Evolutionary conservation across 202 grass and related monocot genomes (phyloP).

Genomic region (Zoysia matrella): DNA sequence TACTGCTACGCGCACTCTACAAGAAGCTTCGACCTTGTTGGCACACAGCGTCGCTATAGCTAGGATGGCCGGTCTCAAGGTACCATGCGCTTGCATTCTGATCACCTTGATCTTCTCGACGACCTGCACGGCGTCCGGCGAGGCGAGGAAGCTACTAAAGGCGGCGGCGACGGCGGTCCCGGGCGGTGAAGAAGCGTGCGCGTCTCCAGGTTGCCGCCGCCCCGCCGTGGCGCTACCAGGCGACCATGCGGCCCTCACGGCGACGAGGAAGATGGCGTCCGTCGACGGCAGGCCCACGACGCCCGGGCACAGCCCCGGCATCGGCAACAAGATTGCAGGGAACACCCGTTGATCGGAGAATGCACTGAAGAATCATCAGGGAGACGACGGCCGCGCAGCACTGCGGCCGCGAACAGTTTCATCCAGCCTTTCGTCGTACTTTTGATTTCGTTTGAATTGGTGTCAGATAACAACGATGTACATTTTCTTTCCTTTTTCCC

Average conservation of each 20-base stretch:
- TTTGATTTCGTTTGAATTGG: background rate
- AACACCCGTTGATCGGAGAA: constrained; percentile 34
- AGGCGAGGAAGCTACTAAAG: constrained; percentile 45
- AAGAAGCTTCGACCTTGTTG: background rate
- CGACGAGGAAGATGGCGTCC: constrained; percentile 24
- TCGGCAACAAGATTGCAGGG: constrained; percentile 57
- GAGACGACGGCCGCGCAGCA: too few species aligned
- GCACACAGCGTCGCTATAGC: background rate
- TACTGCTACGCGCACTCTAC: too few species aligned
- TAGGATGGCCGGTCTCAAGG: constrained; percentile 54
- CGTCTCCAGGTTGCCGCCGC: background rate
- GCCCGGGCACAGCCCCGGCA: constrained; percentile 68
- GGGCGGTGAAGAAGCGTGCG: background rate
- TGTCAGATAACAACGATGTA: background rate
- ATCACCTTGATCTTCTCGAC: constrained; percentile 41
- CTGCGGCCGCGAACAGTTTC: background rate
- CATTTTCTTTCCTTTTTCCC: background rate
- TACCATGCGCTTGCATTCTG: constrained; percentile 39
- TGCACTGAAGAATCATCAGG: background rate
- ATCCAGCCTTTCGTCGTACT: background rate
- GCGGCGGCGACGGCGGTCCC: background rate
- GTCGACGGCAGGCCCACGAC: constrained; percentile 48
- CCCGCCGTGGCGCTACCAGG: background rate
- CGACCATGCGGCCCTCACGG: background rate
- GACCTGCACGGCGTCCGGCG: background rate